Percentiles rank a stretch among this genome's conserved stretches.
Evolutionary conservation across 306 rosid species (phyloP).

Genomic region (Prunus davidiana): DNA sequence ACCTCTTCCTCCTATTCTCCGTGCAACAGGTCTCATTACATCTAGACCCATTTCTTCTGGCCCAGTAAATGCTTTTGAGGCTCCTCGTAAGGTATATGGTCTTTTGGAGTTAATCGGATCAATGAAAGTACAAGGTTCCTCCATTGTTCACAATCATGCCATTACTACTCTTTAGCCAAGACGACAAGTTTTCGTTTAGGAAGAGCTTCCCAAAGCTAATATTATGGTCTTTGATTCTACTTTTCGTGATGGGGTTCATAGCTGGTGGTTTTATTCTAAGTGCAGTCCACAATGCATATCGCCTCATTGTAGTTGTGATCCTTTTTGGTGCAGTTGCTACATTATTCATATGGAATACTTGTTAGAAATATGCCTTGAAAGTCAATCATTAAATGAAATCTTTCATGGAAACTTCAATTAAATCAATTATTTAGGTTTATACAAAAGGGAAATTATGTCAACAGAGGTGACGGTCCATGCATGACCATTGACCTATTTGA

Average conservation of each 20-base stretch:
- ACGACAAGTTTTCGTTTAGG: constrained; percentile 62
- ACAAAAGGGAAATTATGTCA: too few species aligned
- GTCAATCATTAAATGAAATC: too few species aligned
- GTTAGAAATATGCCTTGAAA: too few species aligned
- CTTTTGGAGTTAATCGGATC: constrained; percentile 81
- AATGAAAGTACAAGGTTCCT: constrained; percentile 47
- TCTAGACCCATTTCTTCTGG: constrained; percentile 89
- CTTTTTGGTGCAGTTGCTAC: constrained; percentile 71
- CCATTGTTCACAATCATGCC: constrained; percentile 43
- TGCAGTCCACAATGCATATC: constrained; percentile 26
- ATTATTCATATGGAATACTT: constrained; percentile 57
- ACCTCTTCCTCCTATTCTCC: constrained; percentile 81
- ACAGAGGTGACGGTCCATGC: too few species aligned
- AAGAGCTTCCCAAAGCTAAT: too few species aligned
- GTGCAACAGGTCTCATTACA: constrained; percentile 80
- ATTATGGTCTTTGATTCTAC: too few species aligned
- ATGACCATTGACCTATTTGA: too few species aligned
- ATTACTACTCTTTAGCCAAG: constrained; percentile 71
- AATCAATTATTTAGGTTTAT: too few species aligned
- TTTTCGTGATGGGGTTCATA: too few species aligned
- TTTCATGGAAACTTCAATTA: too few species aligned
- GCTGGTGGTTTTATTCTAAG: too few species aligned
- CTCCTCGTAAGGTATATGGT: constrained; percentile 90
- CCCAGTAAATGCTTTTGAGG: constrained; percentile 85
- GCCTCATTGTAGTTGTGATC: constrained; percentile 70